These are phyloP conservation scores for Grosmannia serpens DNA, from an alignment of 2,329 filamentous ascomycete species.

Conservation along the genomic window DNA sequence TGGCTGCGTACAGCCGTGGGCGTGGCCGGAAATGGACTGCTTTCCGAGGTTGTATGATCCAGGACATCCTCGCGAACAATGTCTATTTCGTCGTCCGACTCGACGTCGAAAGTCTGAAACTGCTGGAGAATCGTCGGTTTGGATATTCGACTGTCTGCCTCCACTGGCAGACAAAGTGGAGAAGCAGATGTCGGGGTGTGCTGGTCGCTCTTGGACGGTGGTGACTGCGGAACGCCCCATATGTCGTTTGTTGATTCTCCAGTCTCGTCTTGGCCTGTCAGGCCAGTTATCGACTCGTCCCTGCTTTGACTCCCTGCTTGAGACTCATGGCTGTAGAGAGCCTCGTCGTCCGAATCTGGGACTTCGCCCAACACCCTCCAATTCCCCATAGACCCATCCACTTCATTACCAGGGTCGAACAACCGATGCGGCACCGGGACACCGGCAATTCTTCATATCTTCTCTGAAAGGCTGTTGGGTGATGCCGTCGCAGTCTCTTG, in stretches of 20 bases:
- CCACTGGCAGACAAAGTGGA: not conserved
- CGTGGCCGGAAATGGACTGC: not conserved
- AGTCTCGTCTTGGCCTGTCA: not conserved
- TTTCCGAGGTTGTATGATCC: not conserved
- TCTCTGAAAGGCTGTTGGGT: not conserved
- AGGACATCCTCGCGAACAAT: slow-evolving; percentile 1
- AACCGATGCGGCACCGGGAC: not conserved
- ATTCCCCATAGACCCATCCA: slow-evolving; percentile 24
- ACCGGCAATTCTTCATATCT: too few species aligned
- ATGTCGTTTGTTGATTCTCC: not conserved
- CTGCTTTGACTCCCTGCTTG: not conserved
- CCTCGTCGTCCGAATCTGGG: slow-evolving; percentile 32
- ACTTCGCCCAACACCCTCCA: slow-evolving; percentile 33
- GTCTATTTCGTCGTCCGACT: slow-evolving; percentile 10
- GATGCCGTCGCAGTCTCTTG: not conserved
- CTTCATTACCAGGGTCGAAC: slow-evolving; percentile 16
- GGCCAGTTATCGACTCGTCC: not conserved
- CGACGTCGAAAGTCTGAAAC: not conserved
- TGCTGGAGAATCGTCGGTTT: not conserved
- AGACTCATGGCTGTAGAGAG: slow-evolving; percentile 21
- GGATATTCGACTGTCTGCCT: not conserved
- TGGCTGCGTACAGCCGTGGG: not conserved
- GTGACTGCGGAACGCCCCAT: not conserved
- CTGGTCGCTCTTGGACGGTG: not conserved
- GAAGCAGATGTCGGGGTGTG: not conserved